phyloP scores from a whole-genome alignment of 1,284 basidiomycete species.

The Butyriboletus appendiculatus region DNA sequence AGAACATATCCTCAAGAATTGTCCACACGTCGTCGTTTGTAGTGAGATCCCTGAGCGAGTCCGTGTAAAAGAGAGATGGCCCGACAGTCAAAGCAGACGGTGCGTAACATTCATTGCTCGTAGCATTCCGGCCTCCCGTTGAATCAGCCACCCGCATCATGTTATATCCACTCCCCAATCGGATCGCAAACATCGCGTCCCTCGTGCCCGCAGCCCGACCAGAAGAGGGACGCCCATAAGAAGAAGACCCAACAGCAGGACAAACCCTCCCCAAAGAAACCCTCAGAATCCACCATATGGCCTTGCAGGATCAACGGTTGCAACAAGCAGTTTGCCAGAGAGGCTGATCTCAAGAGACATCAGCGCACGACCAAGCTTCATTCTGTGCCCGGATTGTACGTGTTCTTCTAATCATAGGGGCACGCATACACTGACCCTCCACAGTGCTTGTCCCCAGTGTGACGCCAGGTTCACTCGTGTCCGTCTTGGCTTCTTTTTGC shows the following conservation, averaged over 20 bases:
- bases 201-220: slow-evolving; percentile 35
- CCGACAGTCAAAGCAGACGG: slow-evolving; percentile 38
- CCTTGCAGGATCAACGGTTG: slow-evolving; percentile 77
- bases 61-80: slow-evolving; percentile 25
- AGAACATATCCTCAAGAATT: slow-evolving; percentile 4
- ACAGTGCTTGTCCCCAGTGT: slow-evolving; percentile 71
- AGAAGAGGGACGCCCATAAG: slow-evolving; percentile 50
- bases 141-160: slow-evolving; percentile 24
- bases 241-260: slow-evolving; percentile 39
- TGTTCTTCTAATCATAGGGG: slow-evolving; percentile 24
- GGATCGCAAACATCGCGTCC: slow-evolving; percentile 16
- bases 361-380: slow-evolving; percentile 75
- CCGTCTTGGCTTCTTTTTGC: slow-evolving; percentile 32
- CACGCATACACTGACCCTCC: slow-evolving; percentile 16
- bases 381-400: slow-evolving; percentile 69
- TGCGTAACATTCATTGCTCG: slow-evolving; percentile 28
- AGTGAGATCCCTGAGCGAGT: slow-evolving; percentile 23
- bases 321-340: slow-evolving; percentile 74
- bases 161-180: slow-evolving; percentile 1
- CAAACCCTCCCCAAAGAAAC: slow-evolving; percentile 39
- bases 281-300: slow-evolving; percentile 57
- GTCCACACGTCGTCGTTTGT: neutral
- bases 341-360: slow-evolving; percentile 76
- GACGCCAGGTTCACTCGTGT: slow-evolving; percentile 76
- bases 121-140: slow-evolving; percentile 12